Base-by-base conservation (phyloP, 768 basidiomycete species). In the Phaeotremella fagi region DNA sequence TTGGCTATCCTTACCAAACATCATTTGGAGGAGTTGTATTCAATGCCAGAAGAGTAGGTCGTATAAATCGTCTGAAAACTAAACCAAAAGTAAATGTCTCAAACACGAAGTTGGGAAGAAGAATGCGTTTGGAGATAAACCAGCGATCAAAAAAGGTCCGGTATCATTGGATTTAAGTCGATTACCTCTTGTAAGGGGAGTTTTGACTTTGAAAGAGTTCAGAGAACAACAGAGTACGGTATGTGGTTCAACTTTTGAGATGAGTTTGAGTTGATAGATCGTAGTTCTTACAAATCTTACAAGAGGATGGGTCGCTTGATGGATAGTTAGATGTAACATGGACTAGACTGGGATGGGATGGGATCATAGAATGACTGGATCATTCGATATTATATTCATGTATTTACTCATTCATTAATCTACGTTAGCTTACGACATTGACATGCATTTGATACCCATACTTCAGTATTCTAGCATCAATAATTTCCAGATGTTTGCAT, bases 61-160 rank as follows among this genome's bases (percentile, higher is more conserved):
- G 4, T 25, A 18, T n/a, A 47, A 57, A 22, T 16, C 48, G 22
- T 11, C 24, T 14, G 31, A 22, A n/a, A 9, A 20, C 16, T 16
- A 2, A 28, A 49, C 6, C 1, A 12, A 26, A 52, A 95, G 91
- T 38, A 98, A 95, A 87, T 90, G 90, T 60, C 79, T 80, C 42
- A 97, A 91, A 74, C 95, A 87, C 68, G 80, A 84, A 3, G 74
- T 84, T 3, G 86, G 86, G 18, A 98, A 97, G 80, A 97, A 97
- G 76, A 88, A 83, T 49, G 83, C 88, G 0, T 72, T 86, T 2
- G 92, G 92, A 1, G 94, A 99, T 73, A 87, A 84, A 66, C 80
- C 86, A 14, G 87, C 84, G 3, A 72, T 77, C 1, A 83, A 82
- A 61, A 82, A 82, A 24, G 77, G 84, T 60, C 82, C 84, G 1